A percentile compares a stretch with the other conserved stretches of the same genome.
These are phyloP conservation scores for Ascochyta clinopodiicola DNA, from an alignment of 2,329 filamentous ascomycete genomes.

Conservation along the genomic window DNA sequence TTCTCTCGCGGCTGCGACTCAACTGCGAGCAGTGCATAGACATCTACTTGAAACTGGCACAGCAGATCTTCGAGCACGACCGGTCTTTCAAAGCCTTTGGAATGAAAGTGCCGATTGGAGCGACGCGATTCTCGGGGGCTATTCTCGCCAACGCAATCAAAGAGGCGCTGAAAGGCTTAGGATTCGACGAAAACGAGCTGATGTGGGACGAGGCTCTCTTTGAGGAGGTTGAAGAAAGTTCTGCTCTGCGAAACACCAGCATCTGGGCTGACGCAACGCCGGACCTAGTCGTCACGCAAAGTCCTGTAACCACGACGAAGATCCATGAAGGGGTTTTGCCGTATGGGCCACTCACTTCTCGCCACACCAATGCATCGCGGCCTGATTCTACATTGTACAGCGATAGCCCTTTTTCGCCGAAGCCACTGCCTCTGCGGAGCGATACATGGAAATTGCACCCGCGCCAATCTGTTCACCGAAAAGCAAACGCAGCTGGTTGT, in stretches of 20 bases:
- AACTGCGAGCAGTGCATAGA: constrained; percentile 47
- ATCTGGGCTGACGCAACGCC: constrained; percentile 45
- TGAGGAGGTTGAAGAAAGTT: constrained; percentile 41
- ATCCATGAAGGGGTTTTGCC: constrained; percentile 17
- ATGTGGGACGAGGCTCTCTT: constrained; percentile 52
- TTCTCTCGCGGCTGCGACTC: constrained; percentile 48
- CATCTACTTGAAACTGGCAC: constrained; percentile 47
- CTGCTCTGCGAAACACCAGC: constrained; percentile 35
- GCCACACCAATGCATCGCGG: neutral
- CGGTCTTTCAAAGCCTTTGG: constrained; percentile 44
- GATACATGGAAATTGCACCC: constrained; percentile 46
- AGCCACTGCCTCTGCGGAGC: constrained; percentile 16
- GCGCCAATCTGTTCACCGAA: constrained; percentile 43
- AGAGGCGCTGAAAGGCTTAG: constrained; percentile 38
- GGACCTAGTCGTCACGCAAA: constrained; percentile 33
- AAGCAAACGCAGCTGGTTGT: constrained; percentile 42
- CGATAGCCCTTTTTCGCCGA: constrained; percentile 26
- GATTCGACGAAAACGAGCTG: constrained; percentile 44
- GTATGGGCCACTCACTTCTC: constrained; percentile 3
- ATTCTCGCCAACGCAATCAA: constrained; percentile 49
- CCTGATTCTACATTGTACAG: constrained; percentile 14
- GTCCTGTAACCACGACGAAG: constrained; percentile 34
- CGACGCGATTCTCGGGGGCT: constrained; percentile 46
- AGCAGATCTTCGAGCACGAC: constrained; percentile 50
- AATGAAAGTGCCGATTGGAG: constrained; percentile 45